Percentiles rank a stretch among this genome's conserved stretches.
phyloP scores from a whole-genome alignment of 2,329 filamentous ascomycete species.

The Fusarium bactridioides region DNA sequence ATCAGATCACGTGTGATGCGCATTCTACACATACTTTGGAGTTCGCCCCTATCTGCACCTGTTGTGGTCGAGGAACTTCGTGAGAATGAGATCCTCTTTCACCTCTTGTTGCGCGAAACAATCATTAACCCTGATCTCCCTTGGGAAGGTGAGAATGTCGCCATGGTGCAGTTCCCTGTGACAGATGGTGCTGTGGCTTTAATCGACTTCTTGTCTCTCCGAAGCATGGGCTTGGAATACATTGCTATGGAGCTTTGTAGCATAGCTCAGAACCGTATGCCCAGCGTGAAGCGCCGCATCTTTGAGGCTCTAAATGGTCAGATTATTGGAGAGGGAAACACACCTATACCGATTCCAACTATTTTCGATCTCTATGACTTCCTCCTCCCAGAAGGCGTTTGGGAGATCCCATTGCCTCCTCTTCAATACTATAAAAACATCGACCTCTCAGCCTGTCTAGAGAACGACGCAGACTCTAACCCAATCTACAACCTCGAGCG shows the following conservation, averaged over 20 bases:
- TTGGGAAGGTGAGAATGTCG: conserved; percentile 76
- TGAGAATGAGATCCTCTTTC: conserved; percentile 80
- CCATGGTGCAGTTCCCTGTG: conserved; percentile 71
- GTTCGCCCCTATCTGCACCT: conserved; percentile 77
- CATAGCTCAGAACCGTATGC: conserved; percentile 73
- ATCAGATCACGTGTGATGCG: conserved; percentile 74
- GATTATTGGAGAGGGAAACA: conserved; percentile 70
- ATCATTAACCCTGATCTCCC: conserved; percentile 72
- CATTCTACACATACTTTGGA: conserved; percentile 84
- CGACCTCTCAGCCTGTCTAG: conserved; percentile 71
- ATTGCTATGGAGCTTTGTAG: conserved; percentile 84
- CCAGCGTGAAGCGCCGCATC: conserved; percentile 73
- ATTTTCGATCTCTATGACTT: conserved; percentile 97
- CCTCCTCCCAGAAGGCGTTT: conserved; percentile 63
- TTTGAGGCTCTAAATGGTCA: conserved; percentile 81
- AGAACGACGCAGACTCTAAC: conserved; percentile 64
- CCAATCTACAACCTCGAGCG: conserved; percentile 73
- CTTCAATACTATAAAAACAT: conserved; percentile 70
- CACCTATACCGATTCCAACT: conserved; percentile 72
- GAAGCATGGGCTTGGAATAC: conserved; percentile 84
- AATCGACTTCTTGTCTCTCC: conserved; percentile 78
- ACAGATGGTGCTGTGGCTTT: conserved; percentile 73
- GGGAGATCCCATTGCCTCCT: conserved; percentile 59
- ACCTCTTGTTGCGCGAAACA: conserved; percentile 74
- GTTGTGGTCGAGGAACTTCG: conserved; percentile 83